phyloP scores from a whole-genome alignment of 1,284 basidiomycete genomes.

The Tilletia walkeri region DNA sequence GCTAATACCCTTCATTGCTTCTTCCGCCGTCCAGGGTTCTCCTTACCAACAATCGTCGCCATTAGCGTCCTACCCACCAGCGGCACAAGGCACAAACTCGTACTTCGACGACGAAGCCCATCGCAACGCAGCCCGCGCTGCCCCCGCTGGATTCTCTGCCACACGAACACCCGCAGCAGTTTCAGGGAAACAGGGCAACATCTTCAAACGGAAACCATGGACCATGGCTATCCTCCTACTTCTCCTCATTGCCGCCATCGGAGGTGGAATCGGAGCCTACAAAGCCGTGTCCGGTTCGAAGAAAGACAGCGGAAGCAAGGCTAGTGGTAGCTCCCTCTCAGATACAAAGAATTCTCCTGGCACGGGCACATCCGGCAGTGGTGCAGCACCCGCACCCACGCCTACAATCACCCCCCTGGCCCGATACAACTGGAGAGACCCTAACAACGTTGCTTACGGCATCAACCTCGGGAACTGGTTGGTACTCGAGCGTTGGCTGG shows the following conservation, averaged over 20 bases:
- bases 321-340: background rate
- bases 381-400: constrained; percentile 6
- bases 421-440: constrained; percentile 48
- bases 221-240: background rate
- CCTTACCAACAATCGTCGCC: too few relatives aligned
- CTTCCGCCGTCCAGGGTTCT: too few relatives aligned
- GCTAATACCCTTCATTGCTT: too few relatives aligned
- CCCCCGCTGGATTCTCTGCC: background rate
- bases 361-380: background rate
- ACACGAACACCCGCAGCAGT: too few relatives aligned
- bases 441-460: constrained; percentile 49
- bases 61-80: too few relatives aligned
- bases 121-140: background rate
- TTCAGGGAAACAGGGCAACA: too few relatives aligned
- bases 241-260: background rate
- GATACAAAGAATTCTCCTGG: background rate
- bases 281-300: too few relatives aligned
- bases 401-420: constrained; percentile 39
- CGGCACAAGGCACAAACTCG: background rate
- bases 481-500: constrained; percentile 48
- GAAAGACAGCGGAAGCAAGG: background rate
- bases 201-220: background rate
- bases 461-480: constrained; percentile 53
- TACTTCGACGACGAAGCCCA: constrained; percentile 4
- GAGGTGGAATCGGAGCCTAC: too few relatives aligned